These are phyloP conservation scores for bread wheat (Triticum aestivum) DNA, from an alignment of 176 grass and related monocot genomes.

Conservation along the genomic window IWGSC_CS_RefSeq_v2.1 NC_057801.1:185085588-185086087, in stretches of 20 bases:
- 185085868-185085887: conserved; percentile 73
- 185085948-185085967: background rate
- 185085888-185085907: conserved; percentile 48
- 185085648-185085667: background rate
- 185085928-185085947: background rate
- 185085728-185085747: conserved; percentile 61
- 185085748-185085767: conserved; percentile 78
- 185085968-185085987: background rate
- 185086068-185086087: background rate
- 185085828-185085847: conserved; percentile 52
- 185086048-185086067: background rate
- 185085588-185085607: conserved; percentile 1
- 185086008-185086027: background rate
- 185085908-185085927: conserved; percentile 10
- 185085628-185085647: background rate
- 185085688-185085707: background rate
- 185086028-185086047: background rate
- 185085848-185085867: conserved; percentile 52
- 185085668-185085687: conserved; percentile 3
- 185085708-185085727: conserved; percentile 42
- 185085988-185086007: background rate
- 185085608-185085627: conserved; percentile 6
- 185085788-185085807: conserved; percentile 50
- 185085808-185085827: conserved; percentile 34
- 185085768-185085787: conserved; percentile 55